Base-by-base conservation (phyloP, 805 yeast genomes). In the Henningerozyma blattae region DNA sequence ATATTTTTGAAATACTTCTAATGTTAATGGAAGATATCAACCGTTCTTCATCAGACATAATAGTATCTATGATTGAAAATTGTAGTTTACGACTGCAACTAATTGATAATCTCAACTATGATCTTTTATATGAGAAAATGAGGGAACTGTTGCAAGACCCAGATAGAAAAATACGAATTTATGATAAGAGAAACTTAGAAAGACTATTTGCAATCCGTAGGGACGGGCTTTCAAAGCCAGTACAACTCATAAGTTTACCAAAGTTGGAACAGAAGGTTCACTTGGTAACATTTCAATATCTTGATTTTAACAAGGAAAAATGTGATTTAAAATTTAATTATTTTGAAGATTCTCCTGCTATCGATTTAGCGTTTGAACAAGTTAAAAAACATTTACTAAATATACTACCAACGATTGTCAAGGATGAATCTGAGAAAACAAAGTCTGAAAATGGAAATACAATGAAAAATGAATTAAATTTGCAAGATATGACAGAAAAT, bases 401-500 rank as follows among this genome's bases (percentile, higher is more conserved):
- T 16, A 22, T 33, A 18, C 44, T 45, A 24, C 44, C 32, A 10
- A 40, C 43, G 14, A 42, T 33, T 3, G 48, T 40, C 18, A 46
- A 44, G 7, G 44, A 39, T 2, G 24, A 27, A 26, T 5, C 22
- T 6, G 20, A 19, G n/a, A 16, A 3, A 12, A 22, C 22, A 20
- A 20, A 20, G 10, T 20, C 22, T 10, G 10, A 16, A n/a, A 15
- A 20, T 20, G 7, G 7, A 20, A 20, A 20, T 20, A 28, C 10
- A 16, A 10, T 15, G n/a, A n/a, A n/a, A n/a, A n/a, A 14, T 14
- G n/a, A 19, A 16, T 24, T 5, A 17, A 20, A 27, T 28, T 65
- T 77, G 27, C 62, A 64, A 27, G 95, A 87, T 53, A 56, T 79
- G 64, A 81, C 94, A 0, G 78, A 78, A 31, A 58, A 76, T 0